Conservation (phyloP, 106 monocot genomes). For the Chionographis japonica region DNA sequence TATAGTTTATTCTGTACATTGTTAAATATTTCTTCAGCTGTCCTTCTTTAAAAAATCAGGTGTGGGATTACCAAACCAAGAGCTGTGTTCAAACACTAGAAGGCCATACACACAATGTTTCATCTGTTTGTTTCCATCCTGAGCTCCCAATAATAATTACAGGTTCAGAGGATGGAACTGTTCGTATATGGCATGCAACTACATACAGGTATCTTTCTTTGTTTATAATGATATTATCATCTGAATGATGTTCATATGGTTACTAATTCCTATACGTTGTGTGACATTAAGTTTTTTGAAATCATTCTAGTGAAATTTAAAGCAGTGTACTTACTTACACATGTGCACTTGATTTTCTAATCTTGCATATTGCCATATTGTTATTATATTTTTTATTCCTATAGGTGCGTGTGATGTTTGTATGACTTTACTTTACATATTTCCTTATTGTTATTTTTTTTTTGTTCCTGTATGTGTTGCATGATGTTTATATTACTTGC, state of each 20-base stretch:
- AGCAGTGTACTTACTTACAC: too few species aligned
- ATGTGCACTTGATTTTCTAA: too few species aligned
- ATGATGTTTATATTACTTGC: too few species aligned
- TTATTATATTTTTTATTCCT: too few species aligned
- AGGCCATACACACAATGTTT: slow-evolving; percentile 77
- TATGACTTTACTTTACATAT: too few species aligned
- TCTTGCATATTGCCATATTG: too few species aligned
- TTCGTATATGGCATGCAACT: slow-evolving; percentile 75
- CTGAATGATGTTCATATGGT: background rate
- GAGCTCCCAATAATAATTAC: slow-evolving; percentile 80
- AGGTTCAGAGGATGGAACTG: slow-evolving; percentile 75
- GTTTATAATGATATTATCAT: background rate
- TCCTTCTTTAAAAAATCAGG: slow-evolving; percentile 24
- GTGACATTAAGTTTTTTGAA: too few species aligned
- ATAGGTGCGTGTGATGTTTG: too few species aligned
- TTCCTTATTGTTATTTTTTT: too few species aligned
- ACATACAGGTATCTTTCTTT: slow-evolving; percentile 46
- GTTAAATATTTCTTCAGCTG: background rate
- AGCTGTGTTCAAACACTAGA: slow-evolving; percentile 78
- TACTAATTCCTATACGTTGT: too few species aligned
- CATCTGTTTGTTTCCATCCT: slow-evolving; percentile 75
- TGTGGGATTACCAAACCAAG: slow-evolving; percentile 79
- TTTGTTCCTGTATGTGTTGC: too few species aligned
- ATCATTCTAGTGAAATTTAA: too few species aligned
- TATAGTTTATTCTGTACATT: background rate